Base-by-base conservation (phyloP, 2,329 filamentous ascomycete species). In the Ceratocystis cubensis region DNA sequence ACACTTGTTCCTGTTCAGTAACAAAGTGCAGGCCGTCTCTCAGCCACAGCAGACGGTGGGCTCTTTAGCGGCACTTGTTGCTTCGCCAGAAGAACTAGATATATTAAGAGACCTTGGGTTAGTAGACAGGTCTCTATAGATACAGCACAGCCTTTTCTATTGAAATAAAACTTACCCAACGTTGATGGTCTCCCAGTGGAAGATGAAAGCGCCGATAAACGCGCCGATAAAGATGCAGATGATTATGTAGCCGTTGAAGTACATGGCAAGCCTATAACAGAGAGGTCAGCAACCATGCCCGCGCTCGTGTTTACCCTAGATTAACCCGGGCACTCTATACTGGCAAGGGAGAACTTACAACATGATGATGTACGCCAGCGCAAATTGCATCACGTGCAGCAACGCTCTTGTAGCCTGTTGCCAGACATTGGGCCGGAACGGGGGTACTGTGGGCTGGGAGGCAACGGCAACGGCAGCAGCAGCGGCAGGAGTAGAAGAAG, bases 321-420 rank as follows among this genome's bases (percentile, higher is more conserved):
- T 15, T 41, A 15, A 13, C 0, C 37, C 37, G 15, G 37, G 3
- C 37, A 17, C 17, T n/a, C 46, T 17, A 7, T 22, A 20, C 48
- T 50, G 48, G 48, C 8, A 53, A 25, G 3, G 22, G n/a, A 15
- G 45, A 44, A 70, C 75, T 71, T 73, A 75, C 76, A 88, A 76
- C 89, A 94, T 93, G 71, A 93, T 75, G 70, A 93, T 84, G 73
- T 93, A 94, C 1, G 88, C 88, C 1, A 91, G 81, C 0, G 84
- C 84, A 71, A 93, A 90, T 70, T 89, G 87, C 3, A 84, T 66
- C 76, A 85, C 84, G 71, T 92, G 88, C 22, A 93, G 73, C 3
- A 85, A 69, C 0, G 88, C 85, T 5, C 88, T 82, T 3, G 88
- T 73, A 0, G 81, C 76, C 72, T 93, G 89, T 74, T 93, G 85